Evolutionary conservation across 257 asterid genomes (phyloP).

Genomic region (Primulina huaijiensis): DNA sequence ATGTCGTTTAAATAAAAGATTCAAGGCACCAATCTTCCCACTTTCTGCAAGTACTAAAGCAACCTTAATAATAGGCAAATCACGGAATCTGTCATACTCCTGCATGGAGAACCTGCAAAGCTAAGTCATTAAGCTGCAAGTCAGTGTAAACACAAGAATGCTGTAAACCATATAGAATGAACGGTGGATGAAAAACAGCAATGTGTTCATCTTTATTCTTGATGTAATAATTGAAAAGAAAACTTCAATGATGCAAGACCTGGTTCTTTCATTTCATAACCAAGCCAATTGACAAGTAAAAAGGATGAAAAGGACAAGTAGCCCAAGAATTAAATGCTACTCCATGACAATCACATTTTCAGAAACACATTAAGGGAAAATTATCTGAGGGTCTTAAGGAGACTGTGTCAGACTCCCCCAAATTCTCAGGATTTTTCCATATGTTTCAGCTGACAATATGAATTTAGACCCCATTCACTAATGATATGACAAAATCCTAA

Average conservation of each 20-base stretch:
- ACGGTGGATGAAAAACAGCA: constrained; percentile 8
- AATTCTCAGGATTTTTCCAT: constrained; percentile 18
- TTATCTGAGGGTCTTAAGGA: constrained; percentile 12
- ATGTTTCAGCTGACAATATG: constrained; percentile 7
- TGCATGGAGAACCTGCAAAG: constrained; percentile 83
- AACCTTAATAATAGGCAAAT: constrained; percentile 58
- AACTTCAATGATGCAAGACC: constrained; percentile 19
- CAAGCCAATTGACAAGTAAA: constrained; percentile 13
- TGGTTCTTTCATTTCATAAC: constrained; percentile 6
- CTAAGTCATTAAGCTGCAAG: constrained; percentile 64
- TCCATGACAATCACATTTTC: constrained; percentile 14
- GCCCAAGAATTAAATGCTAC: constrained; percentile 10
- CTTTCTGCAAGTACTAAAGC: constrained; percentile 80
- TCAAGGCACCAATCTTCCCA: constrained; percentile 94
- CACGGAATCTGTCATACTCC: constrained; percentile 81
- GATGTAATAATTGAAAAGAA: constrained; percentile 7
- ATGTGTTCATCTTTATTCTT: constrained; percentile 21
- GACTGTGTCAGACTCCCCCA: constrained; percentile 6
- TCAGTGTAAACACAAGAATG: constrained; percentile 44
- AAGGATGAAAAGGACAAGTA: constrained; percentile 20
- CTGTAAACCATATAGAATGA: constrained; percentile 20
- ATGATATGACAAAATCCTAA: constrained; percentile 17
- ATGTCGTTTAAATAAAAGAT: constrained; percentile 90
- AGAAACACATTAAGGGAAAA: constrained; percentile 17
- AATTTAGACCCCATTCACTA: constrained; percentile 11